Base-by-base conservation (phyloP, 78 protist genomes). In the Creolimax fragrantissima region DNA sequence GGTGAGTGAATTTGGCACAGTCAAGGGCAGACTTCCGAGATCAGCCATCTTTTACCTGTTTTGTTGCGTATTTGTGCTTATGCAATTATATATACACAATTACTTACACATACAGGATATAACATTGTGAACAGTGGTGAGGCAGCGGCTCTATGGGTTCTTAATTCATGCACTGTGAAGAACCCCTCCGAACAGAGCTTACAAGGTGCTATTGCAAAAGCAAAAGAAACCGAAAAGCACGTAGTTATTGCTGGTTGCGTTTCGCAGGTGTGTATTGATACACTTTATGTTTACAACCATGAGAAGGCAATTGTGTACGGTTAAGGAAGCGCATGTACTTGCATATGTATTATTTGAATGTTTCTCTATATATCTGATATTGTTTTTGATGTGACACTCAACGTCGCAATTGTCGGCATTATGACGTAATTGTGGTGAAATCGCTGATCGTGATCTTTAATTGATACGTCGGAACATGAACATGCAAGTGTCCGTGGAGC, bases 141-240 rank as follows among this genome's bases (percentile, higher is more conserved):
- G 11, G 89, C 3, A 4, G 95, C 94, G 2, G 95, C 91, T 42
- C 36, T 88, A 3, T 93, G 42, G 90, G 90, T 96, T 17, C 36
- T 94, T 84, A 95, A 96, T 92, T 42, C 91, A 4, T 96, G 97
- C 90, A 96, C 97, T 24, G 97, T 96, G 37, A 94, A 94, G 81
- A 89, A 67, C 47, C 96, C 97, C 3, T 88, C 93, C n/a, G 94
- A 93, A 43, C 94, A 90, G 43, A 90, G 42, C 44, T 90, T 95
- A 35, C 35, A 44, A 44, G 58, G 44, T 5, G 92, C 42, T 35
- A 88, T 95, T 2, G 4, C 32, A 3, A 32, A 43, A 2, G 92
- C 90, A 35, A 2, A 5, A 83, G 37, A 3, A 24, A 2, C 84
- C 41, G 86, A 67, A n/a, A 90, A 43, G 85, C 45, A 85, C 7